Evolutionary conservation across 805 yeast species (phyloP), one percentile per base, ranked within the genome.

Genomic region (Pachysolen tannophilus): DNA sequence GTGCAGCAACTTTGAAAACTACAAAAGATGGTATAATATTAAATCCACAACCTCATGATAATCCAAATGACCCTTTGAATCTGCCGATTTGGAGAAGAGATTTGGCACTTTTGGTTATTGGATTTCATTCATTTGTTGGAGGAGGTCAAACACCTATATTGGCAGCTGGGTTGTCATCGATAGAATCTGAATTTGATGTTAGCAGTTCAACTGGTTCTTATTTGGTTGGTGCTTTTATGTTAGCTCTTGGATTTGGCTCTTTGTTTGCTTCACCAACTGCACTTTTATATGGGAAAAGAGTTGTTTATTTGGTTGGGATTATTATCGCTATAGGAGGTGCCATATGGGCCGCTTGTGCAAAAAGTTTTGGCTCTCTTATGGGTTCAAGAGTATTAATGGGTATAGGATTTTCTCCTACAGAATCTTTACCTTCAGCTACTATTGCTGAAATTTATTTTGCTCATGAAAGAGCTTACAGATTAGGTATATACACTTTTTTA

Each of bases 31-130:
- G 82, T 1, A 53, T 76, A 16, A 63, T 76, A 23, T 53, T 77
- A 24, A 55, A 62, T 36, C 83, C 83, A 1, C 83, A 76, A 49
- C 83, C 83, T 5, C 73, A 70, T 26, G 72, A 75, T 43, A 60
- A 69, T 42, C 78, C 79, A 4, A 75, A 77, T 45, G 83, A 76
- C 43, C 83, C 83, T 2, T 57, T 76, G 27, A 77, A 76, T 45
- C 75, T 82, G 83, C 79, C 82, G 1, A 45, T 63, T 6, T 71
- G 78, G 74, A 60, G 72, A 27, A 58, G 79, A 20, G 82, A 75
- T 41, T 39, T 72, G 31, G 72, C 79, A 6, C 53, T 75, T 27
- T 43, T 63, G 8, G 67, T 67, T 13, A 63, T 75, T 23, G 80
- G 81, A 5, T 64, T 71, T 44, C 78, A 70, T 41, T 69, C 75